phyloP scores from a whole-genome alignment of 768 basidiomycete genomes.

The Clathrus columnatus region DNA sequence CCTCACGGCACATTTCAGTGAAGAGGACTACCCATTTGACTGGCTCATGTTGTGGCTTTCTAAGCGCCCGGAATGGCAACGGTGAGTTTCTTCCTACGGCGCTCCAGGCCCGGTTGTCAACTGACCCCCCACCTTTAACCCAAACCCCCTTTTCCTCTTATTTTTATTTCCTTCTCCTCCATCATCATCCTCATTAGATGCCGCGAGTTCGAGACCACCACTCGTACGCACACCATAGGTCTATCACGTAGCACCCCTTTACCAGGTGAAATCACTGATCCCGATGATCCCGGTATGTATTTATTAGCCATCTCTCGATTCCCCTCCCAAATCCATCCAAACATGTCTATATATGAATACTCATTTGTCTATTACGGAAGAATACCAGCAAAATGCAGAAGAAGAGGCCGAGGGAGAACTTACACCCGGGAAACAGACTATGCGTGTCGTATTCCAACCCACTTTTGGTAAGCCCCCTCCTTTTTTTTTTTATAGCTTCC shows the following conservation, averaged over 20 bases:
- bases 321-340: background rate
- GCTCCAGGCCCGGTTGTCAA: background rate
- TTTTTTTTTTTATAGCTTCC: background rate
- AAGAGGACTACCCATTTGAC: constrained; percentile 86
- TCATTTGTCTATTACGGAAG: constrained; percentile 39
- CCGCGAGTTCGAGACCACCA: constrained; percentile 83
- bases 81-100: constrained; percentile 20
- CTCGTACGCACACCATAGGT: constrained; percentile 52
- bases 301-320: background rate
- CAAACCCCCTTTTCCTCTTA: background rate
- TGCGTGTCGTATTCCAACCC: constrained; percentile 81
- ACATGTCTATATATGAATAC: too few relatives aligned
- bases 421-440: constrained; percentile 55
- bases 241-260: constrained; percentile 5
- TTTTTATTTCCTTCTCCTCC: background rate
- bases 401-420: constrained; percentile 28
- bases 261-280: constrained; percentile 5
- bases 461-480: constrained; percentile 35
- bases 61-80: constrained; percentile 78
- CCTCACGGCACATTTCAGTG: constrained; percentile 83
- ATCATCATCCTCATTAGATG: constrained; percentile 27
- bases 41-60: constrained; percentile 91
- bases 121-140: background rate
- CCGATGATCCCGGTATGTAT: constrained; percentile 11
- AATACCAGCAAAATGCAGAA: constrained; percentile 28